These are phyloP conservation scores for Malbranchea zuffiana DNA, from an alignment of 2,329 filamentous ascomycete genomes.

Conservation along the genomic window DNA sequence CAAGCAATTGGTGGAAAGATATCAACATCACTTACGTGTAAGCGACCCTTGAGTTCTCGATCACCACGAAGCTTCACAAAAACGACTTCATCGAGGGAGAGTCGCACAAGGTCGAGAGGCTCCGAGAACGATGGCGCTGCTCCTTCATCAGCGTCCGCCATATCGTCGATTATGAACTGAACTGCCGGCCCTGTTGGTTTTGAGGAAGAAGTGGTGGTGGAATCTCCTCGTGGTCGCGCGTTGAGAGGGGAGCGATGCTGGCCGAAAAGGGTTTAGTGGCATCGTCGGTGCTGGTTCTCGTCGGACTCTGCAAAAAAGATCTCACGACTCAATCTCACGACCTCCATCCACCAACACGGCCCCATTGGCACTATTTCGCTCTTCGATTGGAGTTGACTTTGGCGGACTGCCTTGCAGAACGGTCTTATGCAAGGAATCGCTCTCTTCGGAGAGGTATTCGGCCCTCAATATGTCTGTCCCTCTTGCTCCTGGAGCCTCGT, in stretches of 20 bases:
- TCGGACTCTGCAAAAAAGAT: too few species aligned
- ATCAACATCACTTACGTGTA: slow-evolving; percentile 59
- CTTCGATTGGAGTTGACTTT: too few species aligned
- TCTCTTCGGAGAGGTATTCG: slow-evolving; percentile 20
- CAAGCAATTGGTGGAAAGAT: slow-evolving; percentile 2
- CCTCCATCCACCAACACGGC: too few species aligned
- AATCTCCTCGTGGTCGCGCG: too few species aligned
- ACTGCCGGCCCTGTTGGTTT: slow-evolving; percentile 4
- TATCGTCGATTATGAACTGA: background rate
- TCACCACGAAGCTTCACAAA: slow-evolving; percentile 96
- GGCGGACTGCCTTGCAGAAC: too few species aligned
- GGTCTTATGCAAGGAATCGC: slow-evolving; percentile 23
- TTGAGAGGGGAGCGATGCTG: too few species aligned
- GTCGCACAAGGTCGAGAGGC: slow-evolving; percentile 87
- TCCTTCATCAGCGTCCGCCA: slow-evolving; percentile 67
- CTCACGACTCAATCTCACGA: too few species aligned
- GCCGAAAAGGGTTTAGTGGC: too few species aligned
- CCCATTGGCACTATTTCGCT: too few species aligned
- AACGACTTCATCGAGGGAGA: slow-evolving; percentile 89
- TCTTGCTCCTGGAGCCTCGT: slow-evolving; percentile 18
- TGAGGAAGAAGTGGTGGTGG: too few species aligned
- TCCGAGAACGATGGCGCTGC: slow-evolving; percentile 62
- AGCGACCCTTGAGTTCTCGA: slow-evolving; percentile 83
- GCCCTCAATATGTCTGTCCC: slow-evolving; percentile 21
- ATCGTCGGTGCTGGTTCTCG: too few species aligned